Evolutionary conservation across 192 early-diverging fungal species (phyloP).

Genomic region (Entomortierella parvispora): DNA sequence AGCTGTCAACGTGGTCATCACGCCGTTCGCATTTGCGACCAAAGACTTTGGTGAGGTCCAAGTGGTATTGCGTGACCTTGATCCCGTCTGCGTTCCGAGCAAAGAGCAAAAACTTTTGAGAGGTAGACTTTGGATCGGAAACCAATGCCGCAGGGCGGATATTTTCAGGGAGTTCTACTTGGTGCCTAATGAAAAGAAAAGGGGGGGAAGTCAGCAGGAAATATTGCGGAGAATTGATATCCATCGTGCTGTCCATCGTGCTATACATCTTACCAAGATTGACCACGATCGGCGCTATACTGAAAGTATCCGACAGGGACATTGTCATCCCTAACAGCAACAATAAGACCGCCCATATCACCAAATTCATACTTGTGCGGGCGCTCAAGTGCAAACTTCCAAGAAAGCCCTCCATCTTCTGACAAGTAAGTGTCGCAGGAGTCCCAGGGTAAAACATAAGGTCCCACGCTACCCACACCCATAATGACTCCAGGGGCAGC

Average conservation of each 20-base stretch:
- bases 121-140: constrained; percentile 84
- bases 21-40: constrained; percentile 74
- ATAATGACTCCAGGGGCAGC: constrained; percentile 87
- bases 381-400: constrained; percentile 71
- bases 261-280: constrained; percentile 66
- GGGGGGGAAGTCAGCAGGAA: background rate
- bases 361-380: constrained; percentile 88
- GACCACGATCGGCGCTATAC: constrained; percentile 84
- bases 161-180: constrained; percentile 53
- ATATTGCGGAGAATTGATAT: background rate
- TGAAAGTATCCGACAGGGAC: constrained; percentile 61
- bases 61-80: constrained; percentile 62
- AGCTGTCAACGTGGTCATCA: constrained; percentile 59
- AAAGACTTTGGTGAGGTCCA: constrained; percentile 76
- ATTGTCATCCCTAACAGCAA: constrained; percentile 71
- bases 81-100: constrained; percentile 25
- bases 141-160: constrained; percentile 75
- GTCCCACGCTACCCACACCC: constrained; percentile 91
- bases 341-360: constrained; percentile 83
- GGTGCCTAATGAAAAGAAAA: constrained; percentile 35
- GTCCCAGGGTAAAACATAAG: constrained; percentile 72
- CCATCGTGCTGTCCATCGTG: background rate
- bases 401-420: constrained; percentile 83
- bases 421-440: constrained; percentile 90
- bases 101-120: constrained; percentile 73